phyloP scores from a whole-genome alignment of 345 rosid species.

The Sonneratia alba region DNA sequence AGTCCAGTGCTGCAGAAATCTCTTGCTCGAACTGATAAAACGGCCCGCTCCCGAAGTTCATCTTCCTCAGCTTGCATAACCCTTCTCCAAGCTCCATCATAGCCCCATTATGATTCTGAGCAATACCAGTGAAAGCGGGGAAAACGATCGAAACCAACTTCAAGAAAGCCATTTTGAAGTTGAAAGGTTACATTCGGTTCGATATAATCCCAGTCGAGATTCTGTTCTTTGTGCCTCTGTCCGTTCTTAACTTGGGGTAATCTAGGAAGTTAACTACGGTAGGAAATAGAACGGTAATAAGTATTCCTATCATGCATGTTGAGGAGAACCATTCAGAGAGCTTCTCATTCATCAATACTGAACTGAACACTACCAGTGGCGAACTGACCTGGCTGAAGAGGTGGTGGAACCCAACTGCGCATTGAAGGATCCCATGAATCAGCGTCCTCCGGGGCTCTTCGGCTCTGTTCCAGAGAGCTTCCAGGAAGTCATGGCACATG shows the following conservation, averaged over 20 bases:
- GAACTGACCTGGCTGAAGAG: slow-evolving; percentile 59
- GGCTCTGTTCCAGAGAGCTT: slow-evolving; percentile 60
- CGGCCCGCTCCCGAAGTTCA: slow-evolving; percentile 62
- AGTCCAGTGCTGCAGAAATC: slow-evolving; percentile 60
- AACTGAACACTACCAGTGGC: neutral
- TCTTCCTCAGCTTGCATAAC: slow-evolving; percentile 69
- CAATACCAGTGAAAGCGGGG: too few relatives aligned
- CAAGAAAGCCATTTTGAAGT: neutral
- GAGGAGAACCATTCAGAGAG: too few relatives aligned
- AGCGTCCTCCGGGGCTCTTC: slow-evolving; percentile 70
- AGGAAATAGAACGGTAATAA: too few relatives aligned
- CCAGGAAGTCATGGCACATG: slow-evolving; percentile 71
- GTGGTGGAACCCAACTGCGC: slow-evolving; percentile 85
- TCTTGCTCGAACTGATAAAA: slow-evolving; percentile 63
- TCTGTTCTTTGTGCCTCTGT: neutral
- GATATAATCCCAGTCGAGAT: neutral
- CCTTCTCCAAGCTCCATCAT: slow-evolving; percentile 98
- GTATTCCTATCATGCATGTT: too few relatives aligned
- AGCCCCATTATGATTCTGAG: slow-evolving; percentile 79
- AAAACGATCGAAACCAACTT: too few relatives aligned
- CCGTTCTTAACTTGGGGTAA: neutral
- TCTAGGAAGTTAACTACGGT: too few relatives aligned
- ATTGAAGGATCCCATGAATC: slow-evolving; percentile 72
- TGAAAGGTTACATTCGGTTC: neutral
- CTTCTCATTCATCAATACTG: too few relatives aligned